Conservation (phyloP, 176 grass and related monocot genomes). For the barley (Hordeum vulgare) region DNA sequence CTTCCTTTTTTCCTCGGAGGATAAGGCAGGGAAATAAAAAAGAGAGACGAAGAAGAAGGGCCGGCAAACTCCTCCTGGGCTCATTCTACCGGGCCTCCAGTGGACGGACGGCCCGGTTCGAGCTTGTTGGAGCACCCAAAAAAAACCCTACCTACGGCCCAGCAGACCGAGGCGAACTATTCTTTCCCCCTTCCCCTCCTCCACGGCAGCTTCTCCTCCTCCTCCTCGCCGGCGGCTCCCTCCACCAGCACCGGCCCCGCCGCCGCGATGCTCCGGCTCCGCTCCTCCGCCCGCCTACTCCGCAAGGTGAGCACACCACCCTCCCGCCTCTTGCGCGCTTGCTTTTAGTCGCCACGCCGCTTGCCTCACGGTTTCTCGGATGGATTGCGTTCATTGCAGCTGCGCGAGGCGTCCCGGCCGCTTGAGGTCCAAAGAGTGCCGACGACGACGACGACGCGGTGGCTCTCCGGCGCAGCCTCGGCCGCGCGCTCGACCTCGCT, state of each 20-base stretch:
- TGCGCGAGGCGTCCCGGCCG: constrained; percentile 20
- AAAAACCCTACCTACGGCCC: constrained; percentile 34
- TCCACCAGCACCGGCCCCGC: background rate
- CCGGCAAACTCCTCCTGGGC: background rate
- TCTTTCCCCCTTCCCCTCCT: background rate
- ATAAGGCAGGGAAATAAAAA: constrained; percentile 1
- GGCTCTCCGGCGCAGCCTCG: constrained; percentile 22
- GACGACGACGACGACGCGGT: background rate
- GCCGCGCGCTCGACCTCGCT: constrained; percentile 39
- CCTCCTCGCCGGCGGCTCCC: background rate
- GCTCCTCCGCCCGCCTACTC: constrained; percentile 32
- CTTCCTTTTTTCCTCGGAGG: background rate
- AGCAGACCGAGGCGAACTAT: background rate
- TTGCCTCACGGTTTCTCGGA: background rate
- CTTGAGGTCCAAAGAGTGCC: background rate
- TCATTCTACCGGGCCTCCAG: background rate
- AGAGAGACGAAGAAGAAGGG: background rate
- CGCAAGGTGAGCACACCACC: background rate
- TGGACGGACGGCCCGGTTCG: background rate
- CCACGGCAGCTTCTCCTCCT: background rate
- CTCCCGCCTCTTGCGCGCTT: too few relatives aligned
- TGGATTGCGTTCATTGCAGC: constrained; percentile 3
- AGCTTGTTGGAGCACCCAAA: background rate
- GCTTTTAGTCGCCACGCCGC: background rate
- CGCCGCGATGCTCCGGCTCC: constrained; percentile 24